Conservation (phyloP, 2,329 filamentous ascomycete genomes). For the Cryphonectria radicalis region DNA sequence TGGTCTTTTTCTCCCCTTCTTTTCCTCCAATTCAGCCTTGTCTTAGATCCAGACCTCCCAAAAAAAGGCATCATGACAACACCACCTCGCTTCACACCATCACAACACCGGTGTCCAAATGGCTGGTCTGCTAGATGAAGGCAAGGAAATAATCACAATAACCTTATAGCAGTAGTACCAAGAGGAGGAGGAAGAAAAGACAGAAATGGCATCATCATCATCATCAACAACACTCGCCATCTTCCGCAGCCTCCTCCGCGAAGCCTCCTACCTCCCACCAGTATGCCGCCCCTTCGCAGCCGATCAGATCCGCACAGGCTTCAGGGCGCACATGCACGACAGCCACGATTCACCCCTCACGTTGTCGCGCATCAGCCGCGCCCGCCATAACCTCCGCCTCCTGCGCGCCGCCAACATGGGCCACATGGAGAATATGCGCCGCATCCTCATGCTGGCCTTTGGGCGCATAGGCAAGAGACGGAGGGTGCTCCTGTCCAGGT, state of each 20-base stretch:
- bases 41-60: neutral
- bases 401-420: slow-evolving; percentile 60
- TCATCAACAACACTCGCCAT: slow-evolving; percentile 43
- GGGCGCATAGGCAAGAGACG: slow-evolving; percentile 58
- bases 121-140: neutral
- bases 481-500: slow-evolving; percentile 49
- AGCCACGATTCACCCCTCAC: slow-evolving; percentile 21
- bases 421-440: slow-evolving; percentile 49
- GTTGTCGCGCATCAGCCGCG: slow-evolving; percentile 44
- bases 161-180: neutral
- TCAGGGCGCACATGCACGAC: slow-evolving; percentile 45
- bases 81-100: no score
- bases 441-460: slow-evolving; percentile 54
- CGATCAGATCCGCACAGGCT: slow-evolving; percentile 49
- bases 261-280: slow-evolving; percentile 62
- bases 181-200: neutral
- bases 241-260: slow-evolving; percentile 64
- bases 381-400: slow-evolving; percentile 48
- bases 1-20: no score
- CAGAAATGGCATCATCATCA: neutral
- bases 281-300: slow-evolving; percentile 51
- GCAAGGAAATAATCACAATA: neutral
- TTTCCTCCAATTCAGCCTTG: neutral
- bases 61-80: neutral
- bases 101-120: neutral